Evolutionary conservation across 106 monocot genomes (phyloP).

Genomic region (Acorus calamus): DNA sequence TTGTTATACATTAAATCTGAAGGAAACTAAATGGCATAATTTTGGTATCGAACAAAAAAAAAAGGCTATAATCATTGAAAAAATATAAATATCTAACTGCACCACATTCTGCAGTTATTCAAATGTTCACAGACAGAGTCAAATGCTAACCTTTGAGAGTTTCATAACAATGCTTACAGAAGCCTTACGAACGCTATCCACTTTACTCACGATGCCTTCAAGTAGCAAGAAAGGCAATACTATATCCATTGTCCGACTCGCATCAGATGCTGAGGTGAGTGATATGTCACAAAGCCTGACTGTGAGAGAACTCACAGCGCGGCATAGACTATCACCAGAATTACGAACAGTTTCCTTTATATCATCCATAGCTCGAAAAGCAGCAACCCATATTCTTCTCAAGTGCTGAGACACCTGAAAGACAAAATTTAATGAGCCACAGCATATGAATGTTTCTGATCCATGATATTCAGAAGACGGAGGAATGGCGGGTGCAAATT

Average conservation of each 20-base stretch:
- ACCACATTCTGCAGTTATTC: no score
- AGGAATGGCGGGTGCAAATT: no score
- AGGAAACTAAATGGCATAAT: no score
- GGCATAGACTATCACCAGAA: slow-evolving; percentile 85
- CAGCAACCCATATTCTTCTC: slow-evolving; percentile 62
- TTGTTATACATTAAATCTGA: no score
- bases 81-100: no score
- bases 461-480: no score
- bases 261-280: slow-evolving; percentile 62
- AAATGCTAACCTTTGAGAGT: slow-evolving; percentile 62
- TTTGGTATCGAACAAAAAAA: no score
- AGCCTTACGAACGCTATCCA: slow-evolving; percentile 76
- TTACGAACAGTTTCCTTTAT: slow-evolving; percentile 97
- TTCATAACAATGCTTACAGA: slow-evolving; percentile 89
- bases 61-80: no score
- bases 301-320: slow-evolving; percentile 84
- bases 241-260: slow-evolving; percentile 67
- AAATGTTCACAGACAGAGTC: no score
- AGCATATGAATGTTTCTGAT: neutral
- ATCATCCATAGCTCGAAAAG: slow-evolving; percentile 98
- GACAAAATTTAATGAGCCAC: neutral
- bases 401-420: slow-evolving; percentile 76
- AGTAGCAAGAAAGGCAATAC: slow-evolving; percentile 78
- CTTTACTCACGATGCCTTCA: slow-evolving; percentile 95
- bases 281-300: slow-evolving; percentile 78